Conservation (phyloP, 371 early-diverging fungal species). For the Actinomortierella wolfii region DNA sequence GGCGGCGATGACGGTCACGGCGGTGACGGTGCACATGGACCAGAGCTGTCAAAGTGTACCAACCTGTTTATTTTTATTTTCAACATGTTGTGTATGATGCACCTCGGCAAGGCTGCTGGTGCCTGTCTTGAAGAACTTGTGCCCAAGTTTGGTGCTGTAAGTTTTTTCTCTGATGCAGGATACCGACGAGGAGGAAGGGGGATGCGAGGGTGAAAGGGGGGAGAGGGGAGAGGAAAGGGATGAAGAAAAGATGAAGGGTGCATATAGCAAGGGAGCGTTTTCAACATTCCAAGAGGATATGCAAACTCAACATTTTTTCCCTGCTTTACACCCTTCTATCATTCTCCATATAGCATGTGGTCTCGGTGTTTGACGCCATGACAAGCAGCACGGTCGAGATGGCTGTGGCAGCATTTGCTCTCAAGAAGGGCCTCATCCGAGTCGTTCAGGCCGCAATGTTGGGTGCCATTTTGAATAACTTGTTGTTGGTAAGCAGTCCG, state of each 20-base stretch:
- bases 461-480: constrained; percentile 86
- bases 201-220: neutral
- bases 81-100: constrained; percentile 41
- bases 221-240: neutral
- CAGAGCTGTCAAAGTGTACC: constrained; percentile 12
- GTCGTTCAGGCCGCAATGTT: constrained; percentile 90
- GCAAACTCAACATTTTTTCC: neutral
- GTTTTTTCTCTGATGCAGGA: neutral
- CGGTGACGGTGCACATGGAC: constrained; percentile 6
- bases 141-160: constrained; percentile 34
- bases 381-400: constrained; percentile 82
- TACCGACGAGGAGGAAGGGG: neutral
- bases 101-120: constrained; percentile 39
- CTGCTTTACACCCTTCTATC: neutral
- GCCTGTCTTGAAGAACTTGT: constrained; percentile 36
- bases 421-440: constrained; percentile 72
- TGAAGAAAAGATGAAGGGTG: neutral
- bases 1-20: neutral
- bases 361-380: constrained; percentile 37
- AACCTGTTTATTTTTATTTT: constrained; percentile 19
- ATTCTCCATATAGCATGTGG: constrained; percentile 12
- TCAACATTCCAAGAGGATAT: neutral
- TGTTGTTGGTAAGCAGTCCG: constrained; percentile 61
- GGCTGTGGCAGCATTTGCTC: constrained; percentile 79
- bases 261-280: neutral